phyloP scores from a whole-genome alignment of 108 stramenopile species.

The Cylindrotheca fusiformis region DNA sequence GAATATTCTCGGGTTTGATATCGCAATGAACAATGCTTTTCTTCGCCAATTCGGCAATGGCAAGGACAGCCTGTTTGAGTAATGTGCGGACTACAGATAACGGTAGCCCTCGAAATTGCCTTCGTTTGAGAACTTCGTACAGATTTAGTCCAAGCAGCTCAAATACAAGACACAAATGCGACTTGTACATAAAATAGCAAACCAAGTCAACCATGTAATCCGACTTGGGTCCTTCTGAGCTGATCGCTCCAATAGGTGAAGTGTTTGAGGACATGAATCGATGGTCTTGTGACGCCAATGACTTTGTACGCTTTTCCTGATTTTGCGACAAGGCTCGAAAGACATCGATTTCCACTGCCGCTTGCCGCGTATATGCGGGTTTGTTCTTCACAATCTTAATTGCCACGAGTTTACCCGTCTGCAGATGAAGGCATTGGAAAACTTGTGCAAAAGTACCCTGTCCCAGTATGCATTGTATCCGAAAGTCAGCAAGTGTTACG shows the following conservation, averaged over 20 bases:
- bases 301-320: background rate
- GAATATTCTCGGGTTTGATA: slow-evolving; percentile 98
- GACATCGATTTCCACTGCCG: slow-evolving; percentile 91
- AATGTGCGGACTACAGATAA: slow-evolving; percentile 71
- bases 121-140: slow-evolving; percentile 90
- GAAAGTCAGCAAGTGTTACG: slow-evolving; percentile 33
- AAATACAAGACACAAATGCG: slow-evolving; percentile 94
- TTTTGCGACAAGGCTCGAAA: slow-evolving; percentile 47
- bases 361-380: slow-evolving; percentile 92
- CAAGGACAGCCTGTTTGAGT: slow-evolving; percentile 68
- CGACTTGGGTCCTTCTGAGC: background rate
- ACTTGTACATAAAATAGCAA: slow-evolving; percentile 85
- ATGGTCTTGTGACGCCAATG: background rate
- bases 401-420: slow-evolving; percentile 76
- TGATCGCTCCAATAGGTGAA: background rate
- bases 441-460: slow-evolving; percentile 98
- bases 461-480: slow-evolving; percentile 76
- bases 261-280: background rate
- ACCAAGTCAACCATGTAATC: slow-evolving; percentile 81
- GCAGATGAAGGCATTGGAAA: slow-evolving; percentile 73
- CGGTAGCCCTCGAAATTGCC: slow-evolving; percentile 93
- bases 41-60: slow-evolving; percentile 61
- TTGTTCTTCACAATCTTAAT: slow-evolving; percentile 97
- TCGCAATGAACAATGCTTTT: slow-evolving; percentile 94
- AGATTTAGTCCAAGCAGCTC: slow-evolving; percentile 91